Base-by-base conservation (phyloP, 495 filamentous ascomycete species). In the Aspergillus bridgeri region DNA sequence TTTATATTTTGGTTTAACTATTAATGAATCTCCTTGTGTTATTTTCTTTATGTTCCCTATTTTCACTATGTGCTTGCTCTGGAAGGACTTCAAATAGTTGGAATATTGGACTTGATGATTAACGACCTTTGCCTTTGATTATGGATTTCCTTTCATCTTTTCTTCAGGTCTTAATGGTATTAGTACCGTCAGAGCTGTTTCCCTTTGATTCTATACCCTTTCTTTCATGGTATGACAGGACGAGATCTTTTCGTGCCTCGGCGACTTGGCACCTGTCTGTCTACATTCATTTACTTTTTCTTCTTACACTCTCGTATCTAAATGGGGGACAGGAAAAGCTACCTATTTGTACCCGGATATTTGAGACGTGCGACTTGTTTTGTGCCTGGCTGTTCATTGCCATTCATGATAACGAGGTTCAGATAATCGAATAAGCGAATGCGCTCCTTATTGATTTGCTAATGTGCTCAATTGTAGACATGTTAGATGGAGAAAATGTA, bases 171-270 rank as follows among this genome's bases (percentile, higher is more conserved):
- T 47, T 24, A 42, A 48, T 48, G 17, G 44, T 57, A 52, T 21
- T 42, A 15, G 43, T 29, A 15, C 33, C 33, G 13, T 15, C 33
- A 38, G 17, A 38, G 1, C 9, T 38, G 33, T 38, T 38, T 38
- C 1, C 9, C 13, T 44, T 53, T 53, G 48, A 27, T 48, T 47
- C 18, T 61, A 65, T 65, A 65, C 63, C 63, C 57, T 65, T 25
- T 58, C 46, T 59, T 43, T 47, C 13, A 27, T 8, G 22, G 23
- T 54, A 22, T 20, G 43, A 46, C 13, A 48, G 11, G 20, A 19
- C 11, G 20, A n/a, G 21, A 18, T 33, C 42, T 22, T 56, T 38
- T 38, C 33, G 33, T 15, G 48, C 7, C 42, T 18, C 27, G 8
- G 56, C 45, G 33, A 38, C 24, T 21, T 19, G 18, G 20, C 52